Evolutionary conservation across 106 monocot genomes (phyloP), one percentile per base, ranked within the genome.

Genomic region (Dendrobium nobile): DNA sequence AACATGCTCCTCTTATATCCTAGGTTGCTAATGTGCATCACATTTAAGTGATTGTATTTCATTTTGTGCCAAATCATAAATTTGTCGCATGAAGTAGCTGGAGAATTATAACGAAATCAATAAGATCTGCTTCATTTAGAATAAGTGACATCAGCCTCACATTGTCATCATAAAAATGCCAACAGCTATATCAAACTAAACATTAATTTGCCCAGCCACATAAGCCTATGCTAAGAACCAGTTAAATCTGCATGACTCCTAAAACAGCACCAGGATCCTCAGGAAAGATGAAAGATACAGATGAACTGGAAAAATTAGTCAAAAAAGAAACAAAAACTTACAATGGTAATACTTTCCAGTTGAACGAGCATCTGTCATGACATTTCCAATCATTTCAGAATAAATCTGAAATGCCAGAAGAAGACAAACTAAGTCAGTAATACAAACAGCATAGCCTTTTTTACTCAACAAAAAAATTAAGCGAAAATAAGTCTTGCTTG

Each of bases 351-450:
- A 98, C 72, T 98, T 98, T 75, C 98, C 98, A 37, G 98, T 98
- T 78, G 98, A 98, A 26, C 98, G 87, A 76, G 98, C 98, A 98
- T 98, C 98, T 77, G 82, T 89, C 98, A 94, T 98, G 41, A 98
- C 98, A 92, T 98, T 98, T 75, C 98, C 94, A 80, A 98, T 98
- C 98, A 98, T 98, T 89, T 98, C 98, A 48, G 98, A 82, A 85
- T 92, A 98, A 80, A 95, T 95, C 92, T 95, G 86, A 67, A 80
- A 87, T 84, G 68, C 44, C 74, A 44, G 42, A 74, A 73, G 3
- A 73, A 43, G 43, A 74, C 19, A 74, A 3, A 43, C 7, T 18
- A 74, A 74, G 43, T 44, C 44, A 74, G 43, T 5, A 77, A 86
- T 20, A 80, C 26, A 58, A 72, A 48, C 26, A 48, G 10, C 27